Percentiles rank a stretch among this genome's conserved stretches.
These are phyloP conservation scores for Colletotrichum godetiae DNA, from an alignment of 2,329 filamentous ascomycete genomes.

Conservation along the genomic window DNA sequence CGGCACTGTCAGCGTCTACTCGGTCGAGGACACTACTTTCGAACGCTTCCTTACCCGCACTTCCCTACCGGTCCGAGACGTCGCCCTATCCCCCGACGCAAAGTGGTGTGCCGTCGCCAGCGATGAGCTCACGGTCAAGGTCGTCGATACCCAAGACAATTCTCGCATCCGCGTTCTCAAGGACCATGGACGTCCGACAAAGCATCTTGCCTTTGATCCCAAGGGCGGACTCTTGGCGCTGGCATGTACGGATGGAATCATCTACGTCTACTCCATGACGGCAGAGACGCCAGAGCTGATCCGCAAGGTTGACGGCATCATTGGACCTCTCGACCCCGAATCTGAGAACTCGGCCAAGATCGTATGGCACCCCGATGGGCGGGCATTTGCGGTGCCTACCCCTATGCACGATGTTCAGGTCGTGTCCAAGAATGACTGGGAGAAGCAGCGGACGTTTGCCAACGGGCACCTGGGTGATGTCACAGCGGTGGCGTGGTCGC, in stretches of 20 bases:
- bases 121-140: slow-evolving; percentile 91
- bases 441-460: slow-evolving; percentile 82
- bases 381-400: slow-evolving; percentile 88
- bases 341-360: slow-evolving; percentile 79
- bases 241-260: slow-evolving; percentile 87
- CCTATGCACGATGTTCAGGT: slow-evolving; percentile 86
- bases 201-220: slow-evolving; percentile 89
- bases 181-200: slow-evolving; percentile 88
- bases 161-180: slow-evolving; percentile 80
- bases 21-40: slow-evolving; percentile 78
- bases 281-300: slow-evolving; percentile 84
- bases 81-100: slow-evolving; percentile 83
- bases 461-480: slow-evolving; percentile 86
- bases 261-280: slow-evolving; percentile 90
- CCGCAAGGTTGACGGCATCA: slow-evolving; percentile 86
- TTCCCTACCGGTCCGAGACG: slow-evolving; percentile 86
- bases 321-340: slow-evolving; percentile 81
- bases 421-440: slow-evolving; percentile 90
- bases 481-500: slow-evolving; percentile 91
- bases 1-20: slow-evolving; percentile 94
- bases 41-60: slow-evolving; percentile 86
- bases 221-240: slow-evolving; percentile 80
- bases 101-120: slow-evolving; percentile 96
- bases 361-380: slow-evolving; percentile 94
- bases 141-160: slow-evolving; percentile 86